phyloP scores from a whole-genome alignment of 768 basidiomycete species.

The Pisolithus orientalis region DNA sequence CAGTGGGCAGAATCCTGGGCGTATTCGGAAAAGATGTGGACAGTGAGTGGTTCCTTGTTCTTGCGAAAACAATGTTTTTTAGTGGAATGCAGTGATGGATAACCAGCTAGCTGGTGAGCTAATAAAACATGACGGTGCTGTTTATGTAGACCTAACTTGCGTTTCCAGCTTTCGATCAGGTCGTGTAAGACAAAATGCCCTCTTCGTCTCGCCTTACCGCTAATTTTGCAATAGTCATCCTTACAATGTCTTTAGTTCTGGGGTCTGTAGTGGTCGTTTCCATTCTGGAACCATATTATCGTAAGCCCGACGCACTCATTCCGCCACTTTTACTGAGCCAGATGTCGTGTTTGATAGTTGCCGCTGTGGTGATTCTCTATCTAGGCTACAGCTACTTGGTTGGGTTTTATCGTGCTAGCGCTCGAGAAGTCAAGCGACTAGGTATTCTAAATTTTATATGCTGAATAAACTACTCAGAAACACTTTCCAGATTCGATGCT shows the following conservation, averaged over 20 bases:
- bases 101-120: constrained; percentile 50
- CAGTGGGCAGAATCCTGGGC: constrained; percentile 53
- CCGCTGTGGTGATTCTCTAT: constrained; percentile 45
- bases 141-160: not conserved
- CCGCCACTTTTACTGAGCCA: not conserved
- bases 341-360: constrained; percentile 31
- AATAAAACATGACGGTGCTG: not conserved
- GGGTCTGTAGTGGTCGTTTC: constrained; percentile 53
- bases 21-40: constrained; percentile 66
- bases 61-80: not conserved
- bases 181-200: constrained; percentile 32
- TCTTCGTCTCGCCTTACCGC: not conserved
- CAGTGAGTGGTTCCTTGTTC: constrained; percentile 28
- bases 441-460: constrained; percentile 15
- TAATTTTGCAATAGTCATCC: constrained; percentile 31
- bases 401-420: constrained; percentile 62
- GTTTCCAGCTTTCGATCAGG: constrained; percentile 45
- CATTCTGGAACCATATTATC: constrained; percentile 56
- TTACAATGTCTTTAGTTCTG: constrained; percentile 45
- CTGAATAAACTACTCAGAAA: not conserved
- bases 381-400: constrained; percentile 63
- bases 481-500: constrained; percentile 52
- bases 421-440: constrained; percentile 63
- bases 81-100: constrained; percentile 34
- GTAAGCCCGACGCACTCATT: constrained; percentile 31